Percentiles rank a stretch among this genome's conserved stretches.
These are phyloP conservation scores for Talaromyces rugulosus DNA, from an alignment of 2,329 filamentous ascomycete species.

Conservation along the genomic window DNA sequence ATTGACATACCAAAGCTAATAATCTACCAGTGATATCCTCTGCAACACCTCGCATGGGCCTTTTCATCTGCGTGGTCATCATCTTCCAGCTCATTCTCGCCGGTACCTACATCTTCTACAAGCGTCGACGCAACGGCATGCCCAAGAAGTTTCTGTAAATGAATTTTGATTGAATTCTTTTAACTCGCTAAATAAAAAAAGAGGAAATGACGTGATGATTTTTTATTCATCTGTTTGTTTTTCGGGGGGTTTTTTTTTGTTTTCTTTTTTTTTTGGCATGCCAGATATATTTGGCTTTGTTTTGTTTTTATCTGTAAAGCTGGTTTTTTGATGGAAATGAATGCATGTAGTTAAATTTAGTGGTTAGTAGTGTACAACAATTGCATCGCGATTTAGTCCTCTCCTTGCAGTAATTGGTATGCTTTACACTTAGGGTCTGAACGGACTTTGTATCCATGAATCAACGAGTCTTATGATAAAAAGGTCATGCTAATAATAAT, in stretches of 20 bases:
- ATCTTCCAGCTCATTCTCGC: conserved; percentile 69
- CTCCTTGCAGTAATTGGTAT: neutral
- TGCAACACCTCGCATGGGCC: conserved; percentile 54
- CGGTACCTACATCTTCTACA: conserved; percentile 70
- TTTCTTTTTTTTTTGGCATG: neutral
- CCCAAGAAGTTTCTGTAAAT: conserved; percentile 87
- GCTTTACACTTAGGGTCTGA: neutral
- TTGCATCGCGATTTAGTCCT: neutral
- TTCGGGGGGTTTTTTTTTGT: neutral
- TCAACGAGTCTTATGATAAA: neutral
- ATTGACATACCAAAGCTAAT: neutral
- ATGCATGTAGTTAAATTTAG: neutral
- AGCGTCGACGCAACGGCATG: conserved; percentile 66
- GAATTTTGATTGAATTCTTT: neutral
- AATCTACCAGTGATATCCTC: conserved; percentile 45
- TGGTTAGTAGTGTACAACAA: neutral
- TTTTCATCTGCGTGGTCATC: conserved; percentile 67
- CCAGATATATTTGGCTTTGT: neutral
- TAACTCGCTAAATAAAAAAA: neutral
- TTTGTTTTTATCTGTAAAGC: neutral
- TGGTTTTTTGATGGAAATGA: neutral
- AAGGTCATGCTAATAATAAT: neutral
- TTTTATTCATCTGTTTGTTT: neutral
- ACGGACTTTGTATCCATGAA: neutral
- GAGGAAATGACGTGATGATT: conserved; percentile 1